Evolutionary conservation across 306 rosid genomes (phyloP).

Genomic region (Cucurbita argyrosperma): DNA sequence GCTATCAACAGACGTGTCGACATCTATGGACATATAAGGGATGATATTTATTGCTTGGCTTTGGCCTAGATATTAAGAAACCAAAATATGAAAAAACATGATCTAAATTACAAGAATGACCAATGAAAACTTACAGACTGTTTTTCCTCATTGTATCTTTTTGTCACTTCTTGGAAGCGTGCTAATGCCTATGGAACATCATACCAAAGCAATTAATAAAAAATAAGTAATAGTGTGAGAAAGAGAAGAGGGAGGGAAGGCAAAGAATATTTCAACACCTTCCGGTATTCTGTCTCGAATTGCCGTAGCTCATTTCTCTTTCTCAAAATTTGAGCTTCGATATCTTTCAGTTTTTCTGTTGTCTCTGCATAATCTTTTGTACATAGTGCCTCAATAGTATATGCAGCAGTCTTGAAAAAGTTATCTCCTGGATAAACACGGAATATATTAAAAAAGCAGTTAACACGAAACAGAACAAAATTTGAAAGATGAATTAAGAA

Average conservation of each 20-base stretch:
- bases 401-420: conserved; percentile 93
- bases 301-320: conserved; percentile 96
- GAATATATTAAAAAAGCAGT: conserved; percentile 12
- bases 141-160: conserved; percentile 83
- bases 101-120: background rate
- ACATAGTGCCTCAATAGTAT: conserved; percentile 89
- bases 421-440: conserved; percentile 64
- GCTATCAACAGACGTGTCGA: background rate
- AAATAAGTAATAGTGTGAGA: background rate
- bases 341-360: conserved; percentile 62
- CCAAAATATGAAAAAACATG: background rate
- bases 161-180: conserved; percentile 90
- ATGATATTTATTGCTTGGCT: background rate
- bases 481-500: conserved; percentile 17
- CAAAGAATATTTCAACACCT: conserved; percentile 32
- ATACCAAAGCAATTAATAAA: background rate
- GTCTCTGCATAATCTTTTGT: conserved; percentile 59
- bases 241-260: background rate
- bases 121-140: conserved; percentile 42
- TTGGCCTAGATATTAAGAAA: background rate
- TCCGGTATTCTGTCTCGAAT: conserved; percentile 81
- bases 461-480: background rate
- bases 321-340: conserved; percentile 83
- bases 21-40: background rate
- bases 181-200: conserved; percentile 52